These are phyloP conservation scores for Vararia minispora DNA, from an alignment of 768 basidiomycete genomes.

Conservation along the genomic window DNA sequence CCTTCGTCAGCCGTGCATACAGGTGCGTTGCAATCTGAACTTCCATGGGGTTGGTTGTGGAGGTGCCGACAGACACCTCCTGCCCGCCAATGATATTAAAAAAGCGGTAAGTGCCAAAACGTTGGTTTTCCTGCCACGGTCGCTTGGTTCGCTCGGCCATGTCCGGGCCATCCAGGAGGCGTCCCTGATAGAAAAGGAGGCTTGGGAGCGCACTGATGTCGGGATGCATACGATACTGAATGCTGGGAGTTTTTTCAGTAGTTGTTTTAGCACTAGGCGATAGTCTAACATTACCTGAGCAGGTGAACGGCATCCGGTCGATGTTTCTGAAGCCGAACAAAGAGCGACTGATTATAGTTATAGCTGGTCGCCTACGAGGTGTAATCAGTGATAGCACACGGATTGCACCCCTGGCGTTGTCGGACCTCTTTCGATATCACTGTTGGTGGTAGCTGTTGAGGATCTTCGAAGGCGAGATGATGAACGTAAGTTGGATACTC, in stretches of 20 bases:
- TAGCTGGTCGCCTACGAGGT: conserved; percentile 45
- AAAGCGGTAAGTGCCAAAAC: conserved; percentile 83
- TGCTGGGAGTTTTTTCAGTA: conserved; percentile 35
- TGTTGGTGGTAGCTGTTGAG: conserved; percentile 94
- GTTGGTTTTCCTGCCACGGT: conserved; percentile 73
- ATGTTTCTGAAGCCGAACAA: conserved; percentile 80
- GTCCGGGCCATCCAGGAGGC: conserved; percentile 74
- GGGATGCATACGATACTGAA: conserved; percentile 99
- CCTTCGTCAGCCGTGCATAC: conserved; percentile 56
- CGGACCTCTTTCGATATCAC: conserved; percentile 60
- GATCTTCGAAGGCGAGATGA: conserved; percentile 38
- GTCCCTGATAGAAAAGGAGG: conserved; percentile 72
- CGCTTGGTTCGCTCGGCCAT: conserved; percentile 78
- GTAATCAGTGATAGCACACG: neutral
- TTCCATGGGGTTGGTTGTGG: conserved; percentile 68
- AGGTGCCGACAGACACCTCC: no score
- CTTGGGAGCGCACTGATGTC: conserved; percentile 89
- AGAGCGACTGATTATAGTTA: conserved; percentile 84
- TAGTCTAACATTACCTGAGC: conserved; percentile 45
- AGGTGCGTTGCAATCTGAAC: conserved; percentile 65
- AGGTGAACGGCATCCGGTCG: conserved; percentile 81
- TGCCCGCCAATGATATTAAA: conserved; percentile 64
- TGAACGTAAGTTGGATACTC: neutral
- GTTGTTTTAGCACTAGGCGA: no score
- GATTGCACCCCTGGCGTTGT: no score